These are phyloP conservation scores for Ogataea philodendri DNA, from an alignment of 805 yeast genomes.

Conservation along the genomic window DNA sequence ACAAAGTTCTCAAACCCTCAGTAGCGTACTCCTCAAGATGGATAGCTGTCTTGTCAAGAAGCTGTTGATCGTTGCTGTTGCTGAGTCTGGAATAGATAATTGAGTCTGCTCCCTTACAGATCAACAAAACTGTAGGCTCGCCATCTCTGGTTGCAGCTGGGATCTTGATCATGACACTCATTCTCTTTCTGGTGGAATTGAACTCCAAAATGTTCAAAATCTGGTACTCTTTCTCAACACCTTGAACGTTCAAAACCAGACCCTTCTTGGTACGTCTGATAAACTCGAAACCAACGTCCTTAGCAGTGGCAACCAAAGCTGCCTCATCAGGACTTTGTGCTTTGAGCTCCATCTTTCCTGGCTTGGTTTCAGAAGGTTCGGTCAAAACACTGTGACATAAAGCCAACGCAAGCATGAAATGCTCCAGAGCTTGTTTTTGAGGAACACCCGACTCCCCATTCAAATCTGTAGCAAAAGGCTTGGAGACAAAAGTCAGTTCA, in stretches of 20 bases:
- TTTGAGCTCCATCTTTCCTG: slow-evolving; percentile 54
- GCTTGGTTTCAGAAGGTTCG: slow-evolving; percentile 61
- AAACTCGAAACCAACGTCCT: slow-evolving; percentile 72
- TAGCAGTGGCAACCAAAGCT: slow-evolving; percentile 77
- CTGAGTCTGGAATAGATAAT: slow-evolving; percentile 66
- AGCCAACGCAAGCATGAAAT: slow-evolving; percentile 74
- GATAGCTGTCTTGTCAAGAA: slow-evolving; percentile 60
- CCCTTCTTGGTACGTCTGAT: slow-evolving; percentile 67
- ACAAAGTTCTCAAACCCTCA: slow-evolving; percentile 79
- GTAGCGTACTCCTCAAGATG: slow-evolving; percentile 78
- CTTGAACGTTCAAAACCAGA: slow-evolving; percentile 64
- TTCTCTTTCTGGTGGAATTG: slow-evolving; percentile 82
- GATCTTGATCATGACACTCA: slow-evolving; percentile 76
- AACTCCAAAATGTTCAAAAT: slow-evolving; percentile 70
- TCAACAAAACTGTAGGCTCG: slow-evolving; percentile 58
- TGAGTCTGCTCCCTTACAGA: slow-evolving; percentile 86
- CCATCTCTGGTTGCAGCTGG: slow-evolving; percentile 47
- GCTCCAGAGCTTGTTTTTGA: slow-evolving; percentile 62
- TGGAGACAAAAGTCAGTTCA: slow-evolving; percentile 68
- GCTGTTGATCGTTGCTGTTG: slow-evolving; percentile 41
- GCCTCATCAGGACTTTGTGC: slow-evolving; percentile 90
- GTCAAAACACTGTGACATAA: slow-evolving; percentile 76
- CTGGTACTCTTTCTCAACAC: slow-evolving; percentile 67
- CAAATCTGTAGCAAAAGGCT: slow-evolving; percentile 62
- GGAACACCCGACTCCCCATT: slow-evolving; percentile 46